Evolutionary conservation across 371 early-diverging fungal genomes (phyloP), one percentile per base, ranked within the genome.

Genomic region (Rhizopus arrhizus): DNA sequence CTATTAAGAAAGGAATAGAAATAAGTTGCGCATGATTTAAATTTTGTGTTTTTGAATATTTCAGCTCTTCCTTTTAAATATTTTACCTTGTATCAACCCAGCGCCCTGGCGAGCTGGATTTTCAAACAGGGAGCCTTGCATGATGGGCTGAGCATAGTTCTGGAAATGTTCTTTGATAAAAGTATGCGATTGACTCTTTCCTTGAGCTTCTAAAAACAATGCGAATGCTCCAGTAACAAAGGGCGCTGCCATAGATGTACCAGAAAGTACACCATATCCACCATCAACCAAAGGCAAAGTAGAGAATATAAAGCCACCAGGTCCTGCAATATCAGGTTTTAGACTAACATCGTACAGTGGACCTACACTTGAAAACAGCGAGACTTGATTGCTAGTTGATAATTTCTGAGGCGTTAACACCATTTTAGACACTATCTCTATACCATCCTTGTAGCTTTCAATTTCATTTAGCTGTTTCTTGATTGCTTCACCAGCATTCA

Each of bases 141-240:
- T 35, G 40, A 67, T 61, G 7, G 59, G 61, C n/a, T 58, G 55
- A 34, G 82, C 86, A 32, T 75, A 75, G 69, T 86, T 90, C 59
- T 80, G 76, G 50, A 80, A 68, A 32, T 73, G 64, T 40, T 74
- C 72, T 49, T 52, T 62, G 8, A 74, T 43, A 61, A 51, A 71
- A 7, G 32, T 12, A 13, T 59, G 53, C 9, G 53, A 22, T 10
- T 73, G 65, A 11, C 53, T 36, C 56, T 57, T 68, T 33, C 69
- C 68, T 16, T 59, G 46, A 6, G 79, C 66, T 55, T 89, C 72
- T 33, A 82, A 56, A 51, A 69, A 78, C 57, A 91, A 67, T 36
- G 91, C 89, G 47, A 78, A 75, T 13, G 80, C 65, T n/a, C 91
- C 91, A 16, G 90, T 74, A 36, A 85, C 67, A 60, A 86, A 90